phyloP scores from a whole-genome alignment of 192 early-diverging fungal genomes.

The Umbelopsis sp. region DNA sequence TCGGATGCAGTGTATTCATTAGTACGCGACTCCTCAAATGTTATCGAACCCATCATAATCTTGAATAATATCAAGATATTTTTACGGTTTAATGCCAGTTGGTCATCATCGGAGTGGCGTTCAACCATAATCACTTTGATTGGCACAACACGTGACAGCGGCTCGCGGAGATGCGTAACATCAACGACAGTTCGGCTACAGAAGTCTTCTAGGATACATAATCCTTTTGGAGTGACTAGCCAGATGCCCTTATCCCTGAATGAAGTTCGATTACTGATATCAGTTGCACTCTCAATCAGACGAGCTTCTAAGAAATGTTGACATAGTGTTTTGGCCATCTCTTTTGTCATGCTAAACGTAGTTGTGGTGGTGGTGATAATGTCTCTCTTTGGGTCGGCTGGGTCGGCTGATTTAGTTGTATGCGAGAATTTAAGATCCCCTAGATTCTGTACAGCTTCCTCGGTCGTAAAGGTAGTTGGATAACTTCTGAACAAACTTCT shows the following conservation, averaged over 20 bases:
- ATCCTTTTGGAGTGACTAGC: conserved; percentile 52
- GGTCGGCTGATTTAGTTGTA: conserved; percentile 47
- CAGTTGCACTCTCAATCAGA: conserved; percentile 47
- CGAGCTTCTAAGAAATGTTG: conserved; percentile 58
- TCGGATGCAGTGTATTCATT: background rate
- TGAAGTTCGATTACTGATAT: conserved; percentile 38
- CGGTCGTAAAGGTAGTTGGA: conserved; percentile 53
- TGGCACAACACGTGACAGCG: conserved; percentile 19
- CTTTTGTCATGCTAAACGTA: conserved; percentile 55
- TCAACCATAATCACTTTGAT: conserved; percentile 42
- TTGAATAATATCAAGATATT: conserved; percentile 44
- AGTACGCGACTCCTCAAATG: conserved; percentile 26
- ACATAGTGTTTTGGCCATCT: conserved; percentile 58
- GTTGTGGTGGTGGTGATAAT: conserved; percentile 57
- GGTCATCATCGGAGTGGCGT: conserved; percentile 49
- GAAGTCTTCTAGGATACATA: conserved; percentile 43
- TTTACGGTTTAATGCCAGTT: conserved; percentile 35
- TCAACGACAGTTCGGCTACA: conserved; percentile 29
- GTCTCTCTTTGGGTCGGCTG: conserved; percentile 46
- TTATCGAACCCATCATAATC: conserved; percentile 42
- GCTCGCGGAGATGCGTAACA: conserved; percentile 18
- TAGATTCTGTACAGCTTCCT: conserved; percentile 53
- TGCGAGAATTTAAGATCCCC: conserved; percentile 51
- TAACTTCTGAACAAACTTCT: conserved; percentile 53
- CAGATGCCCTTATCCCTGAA: conserved; percentile 50